A percentile compares a stretch with the other conserved stretches of the same genome.
phyloP scores from a whole-genome alignment of 164 flowering plant species.

The Piper betle region DNA sequence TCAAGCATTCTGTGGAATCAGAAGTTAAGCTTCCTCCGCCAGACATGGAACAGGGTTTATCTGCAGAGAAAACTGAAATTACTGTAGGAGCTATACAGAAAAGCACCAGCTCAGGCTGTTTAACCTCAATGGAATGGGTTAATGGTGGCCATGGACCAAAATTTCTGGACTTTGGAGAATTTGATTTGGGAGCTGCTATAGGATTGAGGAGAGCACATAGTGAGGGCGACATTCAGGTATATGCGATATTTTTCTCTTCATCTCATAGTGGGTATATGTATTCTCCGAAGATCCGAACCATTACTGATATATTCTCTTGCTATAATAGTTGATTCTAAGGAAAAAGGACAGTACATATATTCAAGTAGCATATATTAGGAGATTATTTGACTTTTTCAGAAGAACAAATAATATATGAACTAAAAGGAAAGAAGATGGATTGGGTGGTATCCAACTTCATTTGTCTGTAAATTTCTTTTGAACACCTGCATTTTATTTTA shows the following conservation, averaged over 20 bases:
- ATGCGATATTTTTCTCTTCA: background rate
- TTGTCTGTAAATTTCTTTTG: conserved; percentile 16
- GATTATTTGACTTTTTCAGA: too few species aligned
- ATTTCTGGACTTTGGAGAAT: conserved; percentile 48
- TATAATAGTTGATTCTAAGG: background rate
- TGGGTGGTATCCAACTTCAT: background rate
- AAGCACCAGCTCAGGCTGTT: conserved; percentile 61
- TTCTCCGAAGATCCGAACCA: background rate
- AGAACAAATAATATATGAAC: background rate
- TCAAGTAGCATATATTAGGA: too few species aligned
- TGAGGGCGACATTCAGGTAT: conserved; percentile 97
- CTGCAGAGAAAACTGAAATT: conserved; percentile 14
- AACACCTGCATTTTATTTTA: conserved; percentile 34
- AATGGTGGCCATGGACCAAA: conserved; percentile 33
- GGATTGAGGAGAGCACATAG: conserved; percentile 94
- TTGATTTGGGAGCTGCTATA: conserved; percentile 53
- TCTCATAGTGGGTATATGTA: too few species aligned
- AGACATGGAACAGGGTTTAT: conserved; percentile 35
- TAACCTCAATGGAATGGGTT: conserved; percentile 59
- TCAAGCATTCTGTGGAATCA: background rate
- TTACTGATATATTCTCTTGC: background rate
- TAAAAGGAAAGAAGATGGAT: background rate
- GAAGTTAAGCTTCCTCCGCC: conserved; percentile 32
- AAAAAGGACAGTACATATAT: too few species aligned
- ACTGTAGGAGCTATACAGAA: conserved; percentile 31